Base-by-base conservation (phyloP, 1,284 basidiomycete genomes). In the Pyrrhoderma lamaoense region DNA sequence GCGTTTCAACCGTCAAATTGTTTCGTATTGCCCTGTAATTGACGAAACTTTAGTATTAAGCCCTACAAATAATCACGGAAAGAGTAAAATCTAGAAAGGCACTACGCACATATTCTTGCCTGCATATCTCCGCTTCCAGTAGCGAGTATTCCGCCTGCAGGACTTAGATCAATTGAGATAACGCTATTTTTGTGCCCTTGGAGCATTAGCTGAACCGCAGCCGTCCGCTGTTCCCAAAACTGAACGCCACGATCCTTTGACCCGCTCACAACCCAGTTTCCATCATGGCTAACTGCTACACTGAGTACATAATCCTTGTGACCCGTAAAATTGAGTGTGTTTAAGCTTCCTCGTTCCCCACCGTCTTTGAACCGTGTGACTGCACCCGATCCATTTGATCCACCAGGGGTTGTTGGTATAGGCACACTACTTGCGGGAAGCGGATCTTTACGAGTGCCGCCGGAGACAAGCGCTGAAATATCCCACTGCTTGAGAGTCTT, bases 101-200 rank as follows among this genome's bases (percentile, higher is more conserved):
- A 13, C 35, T n/a, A 50, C 53, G 36, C 23, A 89, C 89, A 90
- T 70, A 91, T 84, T 61, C 84, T 73, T 22, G 85, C 86, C 61
- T 82, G 80, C 72, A 85, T 88, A 67, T 95, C 92, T 11, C 92
- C 92, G 64, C 85, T 88, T 19, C 91, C 92, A 3, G 89, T 92
- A 2, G 89, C 91, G 39, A 94, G 70, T 44, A 88, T 71, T 42
- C 80, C 82, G 14, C 86, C 86, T 21, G 79, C 73, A 7, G 84
- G 82, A 57, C 83, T 86, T 42, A 93, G 70, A 61, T 90, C 86
- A 62, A 93, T 87, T 19, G 87, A 89, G 58, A 93, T 93, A 55
- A 93, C 90, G 81, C 85, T 86, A 64, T 93, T 93, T 68, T 91
- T 93, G 68, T 94, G 91, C 2, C 90, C 91, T 65, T 92, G 89